A percentile compares a stretch with the other conserved stretches of the same genome.
Evolutionary conservation across 108 stramenopile genomes (phyloP).

Genomic region (Cyclostephanos tholiformis): DNA sequence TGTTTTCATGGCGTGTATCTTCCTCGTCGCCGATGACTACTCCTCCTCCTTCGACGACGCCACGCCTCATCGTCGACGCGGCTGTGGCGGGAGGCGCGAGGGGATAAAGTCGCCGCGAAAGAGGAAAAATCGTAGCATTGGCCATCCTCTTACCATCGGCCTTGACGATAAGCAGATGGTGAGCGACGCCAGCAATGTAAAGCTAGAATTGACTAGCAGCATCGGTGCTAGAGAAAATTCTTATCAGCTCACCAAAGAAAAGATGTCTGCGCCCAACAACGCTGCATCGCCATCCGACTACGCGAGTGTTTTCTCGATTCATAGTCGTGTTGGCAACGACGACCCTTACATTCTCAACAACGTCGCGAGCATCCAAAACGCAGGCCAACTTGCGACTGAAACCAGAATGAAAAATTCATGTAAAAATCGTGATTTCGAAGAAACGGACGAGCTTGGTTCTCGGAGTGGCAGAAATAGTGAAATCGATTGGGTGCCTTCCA

Average conservation of each 20-base stretch:
- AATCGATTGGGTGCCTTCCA: not conserved
- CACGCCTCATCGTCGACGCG: conserved; percentile 5
- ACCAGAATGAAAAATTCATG: not conserved
- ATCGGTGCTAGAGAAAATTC: not conserved
- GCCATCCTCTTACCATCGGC: not conserved
- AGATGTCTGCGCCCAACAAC: not conserved
- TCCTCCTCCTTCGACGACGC: not conserved
- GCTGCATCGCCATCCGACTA: not conserved
- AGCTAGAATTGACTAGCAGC: not conserved
- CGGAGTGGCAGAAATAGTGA: not conserved
- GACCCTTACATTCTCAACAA: not conserved
- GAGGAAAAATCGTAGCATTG: not conserved
- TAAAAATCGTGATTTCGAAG: not conserved
- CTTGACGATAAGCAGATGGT: not conserved
- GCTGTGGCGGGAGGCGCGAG: not conserved
- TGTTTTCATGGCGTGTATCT: conserved; percentile 9
- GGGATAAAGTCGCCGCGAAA: not conserved
- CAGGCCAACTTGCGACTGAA: not conserved
- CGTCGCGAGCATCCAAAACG: not conserved
- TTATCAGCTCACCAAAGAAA: not conserved
- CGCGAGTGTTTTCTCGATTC: not conserved
- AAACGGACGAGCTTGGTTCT: not conserved
- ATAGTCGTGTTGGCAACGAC: not conserved
- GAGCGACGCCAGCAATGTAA: not conserved
- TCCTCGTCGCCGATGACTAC: conserved; percentile 3